Evolutionary conservation across 257 asterid genomes (phyloP), one percentile per base, ranked within the genome.

Genomic region (Solanum rostratum): DNA sequence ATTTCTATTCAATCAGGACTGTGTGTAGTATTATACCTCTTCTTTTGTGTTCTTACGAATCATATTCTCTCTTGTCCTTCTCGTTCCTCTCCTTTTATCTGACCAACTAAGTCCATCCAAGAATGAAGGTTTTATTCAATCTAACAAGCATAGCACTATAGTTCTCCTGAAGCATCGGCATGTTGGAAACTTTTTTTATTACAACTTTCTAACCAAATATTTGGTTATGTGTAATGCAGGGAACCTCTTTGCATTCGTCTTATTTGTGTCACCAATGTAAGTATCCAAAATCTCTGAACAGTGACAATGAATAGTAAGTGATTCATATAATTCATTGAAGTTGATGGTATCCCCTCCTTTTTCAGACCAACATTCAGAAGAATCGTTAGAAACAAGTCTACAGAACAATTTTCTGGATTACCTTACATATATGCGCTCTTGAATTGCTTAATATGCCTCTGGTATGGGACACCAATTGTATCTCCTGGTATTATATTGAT

Each of bases 211-310:
- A 13, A 70, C 79, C 63, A 83, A 29, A 30, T 30, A 13, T 83
- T 68, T 50, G 83, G 37, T 18, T 27, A 52, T 85, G 60, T 49
- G 70, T 53, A 68, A 88, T 89, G 91, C 95, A 95, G 98, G 98
- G 79, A 95, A 95, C 80, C 88, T 95, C 84, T 87, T 89, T 63
- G 98, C 98, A n/a, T 88, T 95, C 84, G 95, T 89, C 85, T 82
- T 95, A 82, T 95, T 95, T 68, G 90, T 95, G 19, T 94, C 98
- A 39, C 98, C 98, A 33, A 90, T 95, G 98, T 95, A 90, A 95
- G 97, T 88, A 29, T 63, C 76, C 46, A 13, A 82, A 22, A 80
- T 84, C 68, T 37, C 53, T 55, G 18, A 0, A 55, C 76, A 55
- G 37, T 29, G 19, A 33, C 30, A 76, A 16, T 24, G 41, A 14